Base-by-base conservation (phyloP, 441 rosid species). In the Cnidoscolus chayamansa region DNA sequence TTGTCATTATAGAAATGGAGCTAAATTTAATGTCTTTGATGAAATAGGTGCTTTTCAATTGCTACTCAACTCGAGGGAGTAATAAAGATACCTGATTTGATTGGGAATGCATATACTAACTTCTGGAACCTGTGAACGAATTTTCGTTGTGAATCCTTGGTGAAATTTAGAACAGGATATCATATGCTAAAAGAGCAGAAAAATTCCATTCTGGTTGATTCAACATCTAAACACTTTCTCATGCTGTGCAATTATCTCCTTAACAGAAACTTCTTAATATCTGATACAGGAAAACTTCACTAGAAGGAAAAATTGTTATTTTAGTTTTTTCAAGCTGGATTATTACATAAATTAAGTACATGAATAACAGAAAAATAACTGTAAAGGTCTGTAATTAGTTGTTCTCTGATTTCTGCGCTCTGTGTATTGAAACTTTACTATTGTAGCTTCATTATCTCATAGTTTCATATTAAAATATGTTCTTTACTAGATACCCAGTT, bases 401-500 rank as follows among this genome's bases (percentile, higher is more conserved):
- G 3, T 12, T 68, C 5, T 55, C 7, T 67, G 70, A 17, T 54
- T 56, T 68, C 40, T 19, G 10, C 13, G 4, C 7, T 16, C 9
- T 20, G 31, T 55, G 19, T 25, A 30, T 43, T 40, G 43, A 13
- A 57, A 57, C 40, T 17, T 55, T 8, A 71, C 1, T 51, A 5
- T 31, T 47, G 30, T 37, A 30, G 32, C 25, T 62, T n/a, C 20
- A n/a, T 3, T 59, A 11, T 50, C 3, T 25, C 32, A n/a, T 63
- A 19, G 53, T 13, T 68, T 16, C 8, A n/a, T 17, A 48, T 71
- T 88, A 80, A 88, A 72, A 68, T 77, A 25, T 74, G 50, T 82
- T 74, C 60, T 70, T 74, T 83, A 19, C 56, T 87, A 94, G 98
- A 95, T 85, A 95, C 93, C 55, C 98, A 95, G 72, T 88, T 92